phyloP scores from a whole-genome alignment of 495 filamentous ascomycete genomes.

The Haplographium delicatum region DNA sequence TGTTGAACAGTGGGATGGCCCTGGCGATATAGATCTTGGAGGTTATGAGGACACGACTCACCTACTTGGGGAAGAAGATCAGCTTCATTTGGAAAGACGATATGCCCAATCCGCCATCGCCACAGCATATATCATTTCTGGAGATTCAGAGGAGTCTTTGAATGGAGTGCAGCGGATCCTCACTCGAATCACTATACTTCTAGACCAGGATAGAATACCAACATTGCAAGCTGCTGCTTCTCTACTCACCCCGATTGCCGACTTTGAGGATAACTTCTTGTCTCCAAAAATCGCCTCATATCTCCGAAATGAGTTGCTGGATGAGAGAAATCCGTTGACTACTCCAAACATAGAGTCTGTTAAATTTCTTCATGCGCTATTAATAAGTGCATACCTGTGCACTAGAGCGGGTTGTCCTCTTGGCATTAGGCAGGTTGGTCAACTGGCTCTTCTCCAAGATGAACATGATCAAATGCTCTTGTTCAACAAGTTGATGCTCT shows the following conservation, averaged over 20 bases:
- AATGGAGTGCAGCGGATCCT: conserved; percentile 59
- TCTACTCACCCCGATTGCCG: conserved; percentile 36
- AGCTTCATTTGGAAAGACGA: conserved; percentile 46
- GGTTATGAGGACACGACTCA: conserved; percentile 50
- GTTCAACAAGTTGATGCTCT: conserved; percentile 55
- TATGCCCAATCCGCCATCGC: conserved; percentile 74
- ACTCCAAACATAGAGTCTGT: conserved; percentile 54
- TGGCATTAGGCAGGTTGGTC: conserved; percentile 53
- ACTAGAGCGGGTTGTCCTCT: conserved; percentile 53
- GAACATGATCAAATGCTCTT: conserved; percentile 62
- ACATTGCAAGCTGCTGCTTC: conserved; percentile 38
- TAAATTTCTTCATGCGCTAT: conserved; percentile 58
- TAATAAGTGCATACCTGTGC: conserved; percentile 63
- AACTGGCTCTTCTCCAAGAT: conserved; percentile 51
- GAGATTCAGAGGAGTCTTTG: conserved; percentile 52
- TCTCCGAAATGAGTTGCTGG: conserved; percentile 52
- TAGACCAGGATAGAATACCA: conserved; percentile 50
- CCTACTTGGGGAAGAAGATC: conserved; percentile 47
- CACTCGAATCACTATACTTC: conserved; percentile 51
- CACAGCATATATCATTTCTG: conserved; percentile 62
- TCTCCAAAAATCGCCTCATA: conserved; percentile 36
- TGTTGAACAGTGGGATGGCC: conserved; percentile 74
- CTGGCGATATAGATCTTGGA: conserved; percentile 71
- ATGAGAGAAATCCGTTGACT: conserved; percentile 61
- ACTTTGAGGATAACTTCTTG: conserved; percentile 28